phyloP scores from a whole-genome alignment of 192 early-diverging fungal genomes.

The Glomus cerebriforme region DNA sequence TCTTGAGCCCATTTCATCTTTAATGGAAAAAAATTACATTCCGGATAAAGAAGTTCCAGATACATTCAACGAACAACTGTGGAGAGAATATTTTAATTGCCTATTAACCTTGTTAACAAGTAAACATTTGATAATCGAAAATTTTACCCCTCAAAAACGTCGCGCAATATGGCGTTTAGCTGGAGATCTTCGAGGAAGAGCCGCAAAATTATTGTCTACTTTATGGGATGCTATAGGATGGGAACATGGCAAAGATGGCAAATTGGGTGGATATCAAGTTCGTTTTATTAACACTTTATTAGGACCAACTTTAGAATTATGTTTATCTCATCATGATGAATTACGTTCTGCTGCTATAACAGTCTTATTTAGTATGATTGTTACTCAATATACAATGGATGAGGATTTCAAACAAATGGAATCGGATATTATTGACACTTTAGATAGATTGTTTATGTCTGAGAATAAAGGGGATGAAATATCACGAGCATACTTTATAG shows the following conservation, averaged over 20 bases:
- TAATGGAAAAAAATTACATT: conserved; percentile 32
- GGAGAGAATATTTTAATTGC: conserved; percentile 31
- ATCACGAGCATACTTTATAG: conserved; percentile 31
- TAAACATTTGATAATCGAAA: conserved; percentile 57
- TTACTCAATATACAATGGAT: conserved; percentile 35
- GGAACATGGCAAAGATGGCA: conserved; percentile 27
- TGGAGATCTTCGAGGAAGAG: conserved; percentile 63
- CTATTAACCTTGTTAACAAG: conserved; percentile 58
- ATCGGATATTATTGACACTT: conserved; percentile 39
- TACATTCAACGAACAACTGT: conserved; percentile 24
- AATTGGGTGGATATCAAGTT: conserved; percentile 30
- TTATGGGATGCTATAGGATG: conserved; percentile 54
- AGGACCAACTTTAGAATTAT: conserved; percentile 40
- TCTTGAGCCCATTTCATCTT: conserved; percentile 22
- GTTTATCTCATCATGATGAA: conserved; percentile 43
- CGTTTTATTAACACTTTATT: conserved; percentile 36
- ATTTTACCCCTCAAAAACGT: conserved; percentile 56
- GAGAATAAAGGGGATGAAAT: conserved; percentile 42
- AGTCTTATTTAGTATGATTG: conserved; percentile 42
- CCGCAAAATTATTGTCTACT: conserved; percentile 50
- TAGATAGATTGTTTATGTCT: conserved; percentile 47
- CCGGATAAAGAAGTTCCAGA: conserved; percentile 20
- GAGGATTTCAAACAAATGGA: conserved; percentile 36
- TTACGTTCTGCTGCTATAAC: conserved; percentile 38
- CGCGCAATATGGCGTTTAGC: conserved; percentile 59